Percentiles rank a stretch among this genome's conserved stretches.
Evolutionary conservation across 208 protist species (phyloP).

Genomic region (Porcisia hertigi): DNA sequence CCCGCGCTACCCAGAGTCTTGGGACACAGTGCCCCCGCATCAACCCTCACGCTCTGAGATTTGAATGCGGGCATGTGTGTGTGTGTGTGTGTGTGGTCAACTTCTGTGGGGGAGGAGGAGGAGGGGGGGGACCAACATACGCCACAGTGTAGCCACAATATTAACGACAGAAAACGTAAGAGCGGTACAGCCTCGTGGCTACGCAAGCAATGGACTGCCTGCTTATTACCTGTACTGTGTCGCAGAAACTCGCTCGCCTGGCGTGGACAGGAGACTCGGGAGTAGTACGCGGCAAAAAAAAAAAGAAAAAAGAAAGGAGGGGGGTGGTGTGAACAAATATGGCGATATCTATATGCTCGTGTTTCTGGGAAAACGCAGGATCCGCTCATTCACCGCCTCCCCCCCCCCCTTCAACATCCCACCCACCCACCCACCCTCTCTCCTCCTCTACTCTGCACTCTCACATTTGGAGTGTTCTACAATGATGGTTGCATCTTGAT

Average conservation of each 20-base stretch:
- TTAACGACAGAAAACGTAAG: background rate
- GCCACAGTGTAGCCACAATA: background rate
- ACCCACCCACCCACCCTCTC: background rate
- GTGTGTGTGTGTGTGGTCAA: background rate
- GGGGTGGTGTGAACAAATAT: no score
- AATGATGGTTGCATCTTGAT: background rate
- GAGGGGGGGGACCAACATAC: background rate
- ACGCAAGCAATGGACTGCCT: no score
- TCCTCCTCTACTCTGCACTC: background rate
- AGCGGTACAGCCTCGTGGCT: no score
- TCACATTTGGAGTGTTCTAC: background rate
- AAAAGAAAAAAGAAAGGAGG: no score
- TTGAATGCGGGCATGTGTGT: constrained; percentile 17
- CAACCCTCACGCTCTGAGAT: constrained; percentile 64
- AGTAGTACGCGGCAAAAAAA: no score
- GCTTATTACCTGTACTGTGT: no score
- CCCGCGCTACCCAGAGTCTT: constrained; percentile 84
- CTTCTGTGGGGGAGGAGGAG: no score
- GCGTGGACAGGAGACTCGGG: no score
- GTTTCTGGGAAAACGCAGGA: no score
- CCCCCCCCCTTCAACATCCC: background rate
- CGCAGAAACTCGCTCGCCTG: no score
- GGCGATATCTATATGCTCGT: no score
- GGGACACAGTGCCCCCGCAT: constrained; percentile 86
- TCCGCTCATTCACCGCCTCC: background rate